Base-by-base conservation (phyloP, 2,329 filamentous ascomycete genomes). In the Fusarium sp. region DNA sequence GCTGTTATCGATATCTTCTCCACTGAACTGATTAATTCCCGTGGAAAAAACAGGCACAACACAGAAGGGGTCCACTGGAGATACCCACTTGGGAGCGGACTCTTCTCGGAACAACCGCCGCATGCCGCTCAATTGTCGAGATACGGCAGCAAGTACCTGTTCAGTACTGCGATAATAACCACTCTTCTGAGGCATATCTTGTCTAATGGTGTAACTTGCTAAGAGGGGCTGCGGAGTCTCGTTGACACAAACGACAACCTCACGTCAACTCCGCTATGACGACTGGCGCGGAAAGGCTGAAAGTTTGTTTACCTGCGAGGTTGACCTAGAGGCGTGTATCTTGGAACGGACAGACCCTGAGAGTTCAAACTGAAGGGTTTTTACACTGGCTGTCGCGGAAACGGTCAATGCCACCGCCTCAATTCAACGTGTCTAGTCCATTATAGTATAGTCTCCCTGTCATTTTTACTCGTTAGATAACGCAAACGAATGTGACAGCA, bases 71-170 rank as follows among this genome's bases (percentile, higher is more conserved):
- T 63, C 61, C 61, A 54, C 24, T 22, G 8, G 11, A 6, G 6
- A 43, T 56, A 30, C 45, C 70, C 70, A 71, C 70, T 68, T 63
- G 45, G 50, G 46, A 59, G 51, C 70, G 70, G 70, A 66, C 61
- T 68, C 70, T 73, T 59, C 59, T 73, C 70, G 70, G 70, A 54
- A 67, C 66, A 57, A 66, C 65, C 57, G 56, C 49, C 61, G 46
- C 38, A 66, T 70, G 51, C 66, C 34, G 59, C 20, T 57, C n/a
- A 69, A 61, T 57, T 42, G 49, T 56, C 59, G 54, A 59, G 63
- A 67, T 64, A 67, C 55, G 22, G 40, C 34, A 40, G 6, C 20
- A 20, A 46, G 20, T 60, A 50, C 51, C 40, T 56, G 44, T 42
- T 47, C 57, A 34, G 14, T 40, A 38, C 43, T 56, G 53, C 32